A percentile compares a stretch with the other conserved stretches of the same genome.
These are phyloP conservation scores for Actinidia polygama DNA, from an alignment of 179 eudicot genomes.

Conservation along the genomic window DNA sequence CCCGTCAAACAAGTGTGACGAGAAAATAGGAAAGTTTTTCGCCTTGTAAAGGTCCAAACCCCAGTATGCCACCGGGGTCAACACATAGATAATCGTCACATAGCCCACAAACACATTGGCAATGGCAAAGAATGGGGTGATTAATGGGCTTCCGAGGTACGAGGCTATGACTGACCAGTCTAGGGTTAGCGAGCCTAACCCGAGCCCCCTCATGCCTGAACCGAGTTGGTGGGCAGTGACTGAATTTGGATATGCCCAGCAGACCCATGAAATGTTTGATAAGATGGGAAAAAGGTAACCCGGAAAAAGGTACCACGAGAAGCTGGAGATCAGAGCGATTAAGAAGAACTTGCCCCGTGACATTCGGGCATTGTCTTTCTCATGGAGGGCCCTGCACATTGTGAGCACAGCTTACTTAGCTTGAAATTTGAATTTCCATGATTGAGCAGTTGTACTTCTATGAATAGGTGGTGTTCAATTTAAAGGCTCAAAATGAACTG, in stretches of 20 bases:
- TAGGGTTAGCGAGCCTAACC: conserved; percentile 55
- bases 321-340: conserved; percentile 60
- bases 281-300: conserved; percentile 60
- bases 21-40: conserved; percentile 56
- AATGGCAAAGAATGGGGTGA: conserved; percentile 66
- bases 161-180: conserved; percentile 71
- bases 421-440: no score
- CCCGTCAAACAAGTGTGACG: conserved; percentile 45
- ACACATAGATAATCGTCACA: conserved; percentile 34
- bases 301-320: conserved; percentile 59
- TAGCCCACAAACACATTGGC: conserved; percentile 60
- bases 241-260: conserved; percentile 53
- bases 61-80: conserved; percentile 66
- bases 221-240: conserved; percentile 67
- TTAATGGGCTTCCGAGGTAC: conserved; percentile 56
- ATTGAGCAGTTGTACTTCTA: no score
- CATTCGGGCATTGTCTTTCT: conserved; percentile 43
- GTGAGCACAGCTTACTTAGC: background rate
- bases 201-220: conserved; percentile 69
- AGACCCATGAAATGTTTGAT: conserved; percentile 49
- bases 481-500: no score
- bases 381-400: conserved; percentile 70
- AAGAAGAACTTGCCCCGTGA: conserved; percentile 66
- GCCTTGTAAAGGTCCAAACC: conserved; percentile 58
- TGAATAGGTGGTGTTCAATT: no score